These are phyloP conservation scores for Penicillium taxi DNA, from an alignment of 495 filamentous ascomycete species.

Conservation along the genomic window DNA sequence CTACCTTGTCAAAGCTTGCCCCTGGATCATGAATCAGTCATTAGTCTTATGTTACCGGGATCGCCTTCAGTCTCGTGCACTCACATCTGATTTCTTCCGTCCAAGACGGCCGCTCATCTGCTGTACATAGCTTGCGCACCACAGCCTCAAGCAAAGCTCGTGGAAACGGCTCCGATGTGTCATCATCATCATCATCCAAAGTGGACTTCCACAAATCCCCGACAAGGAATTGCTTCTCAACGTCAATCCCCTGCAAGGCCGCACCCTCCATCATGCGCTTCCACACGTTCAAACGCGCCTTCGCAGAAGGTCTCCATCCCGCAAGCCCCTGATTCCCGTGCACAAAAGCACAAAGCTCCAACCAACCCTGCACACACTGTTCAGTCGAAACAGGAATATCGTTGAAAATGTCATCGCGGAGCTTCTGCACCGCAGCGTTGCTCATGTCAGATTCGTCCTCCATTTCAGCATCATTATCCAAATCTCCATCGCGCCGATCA, in stretches of 20 bases:
- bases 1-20: constrained; percentile 39
- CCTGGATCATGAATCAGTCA: constrained; percentile 19
- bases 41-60: neutral
- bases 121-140: constrained; percentile 29
- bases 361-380: constrained; percentile 43
- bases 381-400: constrained; percentile 39
- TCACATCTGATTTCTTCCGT: constrained; percentile 33
- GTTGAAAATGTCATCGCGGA: constrained; percentile 24
- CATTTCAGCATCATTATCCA: constrained; percentile 15
- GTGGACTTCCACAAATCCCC: constrained; percentile 42
- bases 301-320: constrained; percentile 38
- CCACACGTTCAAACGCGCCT: constrained; percentile 38
- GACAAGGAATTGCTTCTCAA: constrained; percentile 41
- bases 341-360: constrained; percentile 43
- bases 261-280: constrained; percentile 39
- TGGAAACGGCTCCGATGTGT: constrained; percentile 27
- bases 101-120: constrained; percentile 13
- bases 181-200: constrained; percentile 37
- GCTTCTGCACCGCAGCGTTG: constrained; percentile 1
- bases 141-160: constrained; percentile 36
- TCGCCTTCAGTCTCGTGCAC: constrained; percentile 6
- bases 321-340: constrained; percentile 10
- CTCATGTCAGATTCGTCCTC: constrained; percentile 5
- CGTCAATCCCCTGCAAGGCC: constrained; percentile 36
- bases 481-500: constrained; percentile 17